Evolutionary conservation across 192 early-diverging fungal genomes (phyloP), one percentile per base, ranked within the genome.

Genomic region (Podochytrium sp.): DNA sequence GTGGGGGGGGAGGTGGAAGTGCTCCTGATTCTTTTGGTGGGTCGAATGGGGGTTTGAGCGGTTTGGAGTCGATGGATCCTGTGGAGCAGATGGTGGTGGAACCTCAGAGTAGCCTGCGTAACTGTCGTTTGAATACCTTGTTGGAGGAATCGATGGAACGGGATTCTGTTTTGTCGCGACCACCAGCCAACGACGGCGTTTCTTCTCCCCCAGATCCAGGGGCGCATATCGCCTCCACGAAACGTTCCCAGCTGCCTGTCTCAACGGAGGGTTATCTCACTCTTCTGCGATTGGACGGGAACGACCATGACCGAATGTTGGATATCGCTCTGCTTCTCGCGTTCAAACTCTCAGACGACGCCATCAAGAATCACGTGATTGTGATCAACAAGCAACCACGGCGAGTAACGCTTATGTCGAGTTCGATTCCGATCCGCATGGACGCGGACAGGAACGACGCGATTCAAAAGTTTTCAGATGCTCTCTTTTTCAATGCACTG

Each of bases 241-340:
- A 57, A 10, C 10, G 43, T 14, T 14, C 7, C 14, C 7, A 57
- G 14, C 7, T 57, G 14, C 16, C 55, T 16, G 65, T 23, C 14
- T 16, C 14, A 30, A 43, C 65, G 52, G 55, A 50, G 2, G 47
- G 72, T 52, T 65, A 61, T 42, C 20, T 74, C 14, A 32, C 52
- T 42, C 40, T 74, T 3, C 49, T 74, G 34, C 18, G 38, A 23
- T 10, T 74, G 20, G 23, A 64, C n/a, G 72, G 65, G 23, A 30
- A 74, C 37, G 71, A 2, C 6, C 4, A 10, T 16, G 38, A 38
- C n/a, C 38, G 72, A 3, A 35, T 74, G 3, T 40, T 74, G 40
- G 61, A 74, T 65, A 50, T 74, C 2, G 72, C 23, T 3, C 20
- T 74, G 23, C 6, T 74, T 16, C 14, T 74, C 16, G 61, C 72